Evolutionary conservation across 768 basidiomycete genomes (phyloP), one percentile per base, ranked within the genome.

Genomic region (Boletus sp.): DNA sequence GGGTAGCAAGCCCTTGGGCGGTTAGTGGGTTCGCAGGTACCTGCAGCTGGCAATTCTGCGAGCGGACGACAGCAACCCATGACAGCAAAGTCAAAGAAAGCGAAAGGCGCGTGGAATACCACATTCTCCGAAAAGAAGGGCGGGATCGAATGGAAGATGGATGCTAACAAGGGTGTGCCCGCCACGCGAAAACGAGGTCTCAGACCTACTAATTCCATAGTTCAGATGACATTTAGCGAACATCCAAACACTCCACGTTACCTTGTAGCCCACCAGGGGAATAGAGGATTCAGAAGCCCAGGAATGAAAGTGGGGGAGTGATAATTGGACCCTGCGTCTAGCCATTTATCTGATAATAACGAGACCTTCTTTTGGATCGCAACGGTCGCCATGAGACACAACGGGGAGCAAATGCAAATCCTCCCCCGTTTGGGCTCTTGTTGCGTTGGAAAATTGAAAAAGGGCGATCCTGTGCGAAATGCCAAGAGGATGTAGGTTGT

Each of bases 1-100:
- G 69, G 1, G 64, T 66, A 5, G 67, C 66, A n/a, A 69, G 67
- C 20, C 67, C 67, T 40, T 64, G 33, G 14, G 66, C 64, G 29
- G 61, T 68, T 20, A 69, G 64, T 12, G 68, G 61, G 33, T 61
- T 57, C 4, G 46, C 24, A 41, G 67, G 67, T 5, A 68, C 53
- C 37, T 63, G 57, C 47, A 68, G 18, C 30, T 56, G 59, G 47
- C 67, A 68, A 48, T 67, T 48, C 39, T 68, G 68, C 41, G 67
- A 65, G 20, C 54, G 56, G 40, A 58, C 64, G 14, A 58, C 33
- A 28, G 47, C 44, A n/a, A 50, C 47, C 29, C 52, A 60, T 9
- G 58, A 58, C n/a, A 66, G 42, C 32, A 69, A 49, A 12, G 51
- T 32, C 12, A 68, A 24, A 35, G 55, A 53, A 49, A 70, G 48